Base-by-base conservation (phyloP, 176 grass and related monocot genomes). In the Oryza coarctata region DNA sequence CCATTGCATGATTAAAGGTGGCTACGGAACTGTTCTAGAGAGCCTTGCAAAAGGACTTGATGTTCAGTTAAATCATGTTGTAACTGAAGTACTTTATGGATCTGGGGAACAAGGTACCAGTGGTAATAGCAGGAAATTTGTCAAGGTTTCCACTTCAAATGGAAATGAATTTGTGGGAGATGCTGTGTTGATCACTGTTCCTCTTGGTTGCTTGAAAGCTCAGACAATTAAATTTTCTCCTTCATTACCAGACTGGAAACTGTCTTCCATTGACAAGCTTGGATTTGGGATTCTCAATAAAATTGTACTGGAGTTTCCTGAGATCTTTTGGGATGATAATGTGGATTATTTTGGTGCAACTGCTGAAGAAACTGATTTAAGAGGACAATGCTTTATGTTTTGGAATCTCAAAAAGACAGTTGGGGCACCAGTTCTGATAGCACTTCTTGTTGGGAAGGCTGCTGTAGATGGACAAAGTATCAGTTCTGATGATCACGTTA, bases 1-100 rank as follows among this genome's bases (percentile, higher is more conserved):
- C 80, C 96, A 99, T 82, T 99, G 96, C 86, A 99, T 99, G 96
- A 95, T 99, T 73, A 99, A 99, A 92, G 96, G 96, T 71, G 96
- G 96, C 41, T 99, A 93, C 66, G 90, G 73, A 63, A 85, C 86
- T 85, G 91, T 99, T 90, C 64, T 99, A 65, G 77, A 91, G 77
- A 94, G 77, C 65, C 77, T 99, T 83, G 84, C 90, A 23, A 79
- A 91, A 75, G 96, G 96, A 86, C 81, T 99, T 86, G 90, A 95
- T 94, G 81, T 99, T 83, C 85, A 57, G 38, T 90, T 95, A 82
- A 95, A 91, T 20, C 90, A 93, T 84, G 80, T 67, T 61, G 96
- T 94, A 75, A 93, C 88, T 23, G 89, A 95, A 76, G 87, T 99
- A 75, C 20, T 82, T 22, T 95, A 99, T 41, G 52, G 79, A 71